These are phyloP conservation scores for Athelia sp. DNA, from an alignment of 1,284 basidiomycete species.

Conservation along the genomic window DNA sequence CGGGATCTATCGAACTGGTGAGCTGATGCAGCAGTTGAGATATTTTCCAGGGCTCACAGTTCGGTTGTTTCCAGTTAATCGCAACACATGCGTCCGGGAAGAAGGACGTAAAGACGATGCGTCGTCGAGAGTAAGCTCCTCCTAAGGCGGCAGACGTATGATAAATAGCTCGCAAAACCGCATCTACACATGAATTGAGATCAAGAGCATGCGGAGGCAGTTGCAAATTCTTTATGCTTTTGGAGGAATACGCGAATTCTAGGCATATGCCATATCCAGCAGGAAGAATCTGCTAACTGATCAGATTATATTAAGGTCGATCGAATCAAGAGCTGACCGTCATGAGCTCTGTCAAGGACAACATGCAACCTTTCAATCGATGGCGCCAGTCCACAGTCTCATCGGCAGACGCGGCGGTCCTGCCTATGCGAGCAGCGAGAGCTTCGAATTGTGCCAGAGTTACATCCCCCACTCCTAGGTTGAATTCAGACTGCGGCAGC, in stretches of 20 bases:
- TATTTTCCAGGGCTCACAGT: conserved; percentile 55
- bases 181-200: conserved; percentile 79
- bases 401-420: conserved; percentile 28
- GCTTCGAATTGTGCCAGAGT: conserved; percentile 75
- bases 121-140: conserved; percentile 50
- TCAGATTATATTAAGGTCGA: conserved; percentile 10
- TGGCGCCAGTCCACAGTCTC: conserved; percentile 51
- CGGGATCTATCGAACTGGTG: conserved; percentile 65
- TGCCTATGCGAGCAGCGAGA: conserved; percentile 53
- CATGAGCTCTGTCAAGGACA: conserved; percentile 68
- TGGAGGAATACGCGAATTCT: conserved; percentile 71
- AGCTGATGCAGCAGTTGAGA: conserved; percentile 11
- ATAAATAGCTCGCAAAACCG: conserved; percentile 79
- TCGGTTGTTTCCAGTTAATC: conserved; percentile 99
- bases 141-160: conserved; percentile 52
- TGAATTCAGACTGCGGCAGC: conserved; percentile 71
- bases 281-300: conserved; percentile 59
- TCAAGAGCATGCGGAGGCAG: conserved; percentile 52
- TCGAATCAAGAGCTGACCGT: conserved; percentile 42
- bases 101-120: conserved; percentile 86
- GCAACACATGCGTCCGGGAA: conserved; percentile 84
- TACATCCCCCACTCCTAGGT: conserved; percentile 81
- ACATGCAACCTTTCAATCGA: conserved; percentile 51
- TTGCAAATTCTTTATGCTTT: conserved; percentile 34
- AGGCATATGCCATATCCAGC: conserved; percentile 72